These are phyloP conservation scores for Penicillium pancosmium DNA, from an alignment of 495 filamentous ascomycete species.

Conservation along the genomic window DNA sequence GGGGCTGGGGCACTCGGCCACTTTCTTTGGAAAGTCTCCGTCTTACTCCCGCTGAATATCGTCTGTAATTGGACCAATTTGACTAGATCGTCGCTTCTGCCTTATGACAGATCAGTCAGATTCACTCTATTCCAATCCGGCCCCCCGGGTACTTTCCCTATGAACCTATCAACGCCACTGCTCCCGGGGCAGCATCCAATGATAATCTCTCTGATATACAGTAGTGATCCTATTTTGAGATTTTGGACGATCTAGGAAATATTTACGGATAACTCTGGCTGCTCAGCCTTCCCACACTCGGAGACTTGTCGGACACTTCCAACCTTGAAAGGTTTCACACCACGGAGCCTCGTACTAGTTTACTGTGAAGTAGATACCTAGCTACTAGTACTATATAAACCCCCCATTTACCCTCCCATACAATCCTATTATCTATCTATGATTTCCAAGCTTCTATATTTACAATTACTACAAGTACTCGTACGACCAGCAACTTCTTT, in stretches of 20 bases:
- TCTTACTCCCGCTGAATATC: background rate
- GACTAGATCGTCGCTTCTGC: too few species aligned
- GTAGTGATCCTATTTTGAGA: background rate
- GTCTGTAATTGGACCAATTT: too few species aligned
- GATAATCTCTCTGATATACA: background rate
- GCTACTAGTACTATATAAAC: background rate
- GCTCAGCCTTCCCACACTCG: constrained; percentile 4
- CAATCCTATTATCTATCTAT: background rate
- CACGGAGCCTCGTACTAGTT: too few species aligned
- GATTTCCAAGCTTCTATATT: background rate
- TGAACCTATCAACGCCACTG: background rate
- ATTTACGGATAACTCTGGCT: background rate
- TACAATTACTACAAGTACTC: too few species aligned
- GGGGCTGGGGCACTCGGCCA: constrained; percentile 3
- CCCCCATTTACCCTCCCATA: background rate
- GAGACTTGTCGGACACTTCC: constrained; percentile 41
- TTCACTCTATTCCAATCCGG: background rate
- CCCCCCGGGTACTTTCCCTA: background rate
- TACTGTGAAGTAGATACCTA: background rate
- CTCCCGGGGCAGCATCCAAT: background rate
- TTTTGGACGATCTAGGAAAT: background rate
- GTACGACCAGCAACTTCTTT: too few species aligned
- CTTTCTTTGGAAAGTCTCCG: constrained; percentile 13
- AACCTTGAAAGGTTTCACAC: background rate
- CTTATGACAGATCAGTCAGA: background rate